phyloP scores from a whole-genome alignment of 805 yeast species.

The Candida silvicultrix region DNA sequence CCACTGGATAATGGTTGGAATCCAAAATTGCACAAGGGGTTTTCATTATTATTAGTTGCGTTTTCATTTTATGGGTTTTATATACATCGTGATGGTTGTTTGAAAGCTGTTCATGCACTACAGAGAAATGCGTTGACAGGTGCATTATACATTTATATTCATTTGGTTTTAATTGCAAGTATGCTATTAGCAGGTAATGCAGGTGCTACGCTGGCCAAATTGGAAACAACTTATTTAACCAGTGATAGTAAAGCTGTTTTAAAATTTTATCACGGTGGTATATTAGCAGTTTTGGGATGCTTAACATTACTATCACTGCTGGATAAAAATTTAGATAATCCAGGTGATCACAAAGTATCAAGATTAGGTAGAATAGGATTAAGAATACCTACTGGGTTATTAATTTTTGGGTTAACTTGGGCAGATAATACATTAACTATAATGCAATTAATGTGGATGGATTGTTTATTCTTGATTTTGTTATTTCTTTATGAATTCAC shows the following conservation, averaged over 20 bases:
- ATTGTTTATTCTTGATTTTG: constrained; percentile 24
- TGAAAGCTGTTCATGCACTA: constrained; percentile 40
- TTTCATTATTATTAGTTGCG: constrained; percentile 39
- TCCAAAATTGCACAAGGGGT: constrained; percentile 34
- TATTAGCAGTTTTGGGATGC: constrained; percentile 33
- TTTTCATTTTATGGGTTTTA: constrained; percentile 44
- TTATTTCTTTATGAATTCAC: constrained; percentile 31
- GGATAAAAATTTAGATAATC: constrained; percentile 37
- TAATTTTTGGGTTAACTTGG: constrained; percentile 33
- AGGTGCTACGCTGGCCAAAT: constrained; percentile 36
- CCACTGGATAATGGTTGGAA: constrained; percentile 25
- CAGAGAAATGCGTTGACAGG: constrained; percentile 38
- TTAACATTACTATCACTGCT: constrained; percentile 33
- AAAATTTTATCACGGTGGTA: constrained; percentile 44
- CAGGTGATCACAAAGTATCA: constrained; percentile 25
- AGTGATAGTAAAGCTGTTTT: constrained; percentile 30
- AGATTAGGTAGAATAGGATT: constrained; percentile 30
- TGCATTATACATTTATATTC: constrained; percentile 35
- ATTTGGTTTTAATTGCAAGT: constrained; percentile 41
- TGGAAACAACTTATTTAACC: constrained; percentile 12
- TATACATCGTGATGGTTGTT: constrained; percentile 41
- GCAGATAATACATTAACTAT: constrained; percentile 28
- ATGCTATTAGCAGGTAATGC: constrained; percentile 49
- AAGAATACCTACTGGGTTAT: constrained; percentile 31
- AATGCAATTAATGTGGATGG: constrained; percentile 34